phyloP scores from a whole-genome alignment of 2,329 filamentous ascomycete genomes.

The Xylariaceae sp. region DNA sequence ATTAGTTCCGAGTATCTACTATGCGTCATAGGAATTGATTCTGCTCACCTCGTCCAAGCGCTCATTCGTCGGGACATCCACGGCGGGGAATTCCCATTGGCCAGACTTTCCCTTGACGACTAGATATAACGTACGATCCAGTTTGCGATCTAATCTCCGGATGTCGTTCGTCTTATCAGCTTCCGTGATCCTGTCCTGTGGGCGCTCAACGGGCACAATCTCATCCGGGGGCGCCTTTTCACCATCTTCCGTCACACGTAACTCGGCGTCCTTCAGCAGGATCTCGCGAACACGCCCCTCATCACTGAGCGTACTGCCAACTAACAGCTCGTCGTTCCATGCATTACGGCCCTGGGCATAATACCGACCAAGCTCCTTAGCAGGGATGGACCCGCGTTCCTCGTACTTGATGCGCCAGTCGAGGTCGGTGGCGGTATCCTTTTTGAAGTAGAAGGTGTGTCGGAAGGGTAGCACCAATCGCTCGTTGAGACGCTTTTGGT shows the following conservation, averaged over 20 bases:
- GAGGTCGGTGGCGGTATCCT: conserved; percentile 72
- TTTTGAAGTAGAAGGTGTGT: conserved; percentile 91
- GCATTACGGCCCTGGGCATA: conserved; percentile 61
- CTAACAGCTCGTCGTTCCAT: conserved; percentile 88
- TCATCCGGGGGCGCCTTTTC: conserved; percentile 54
- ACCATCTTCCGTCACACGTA: conserved; percentile 53
- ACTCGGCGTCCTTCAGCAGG: conserved; percentile 70
- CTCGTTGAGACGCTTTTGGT: conserved; percentile 95
- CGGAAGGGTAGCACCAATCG: conserved; percentile 82
- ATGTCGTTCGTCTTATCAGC: conserved; percentile 72
- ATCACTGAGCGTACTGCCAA: conserved; percentile 64
- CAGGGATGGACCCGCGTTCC: conserved; percentile 66
- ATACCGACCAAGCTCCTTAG: conserved; percentile 82
- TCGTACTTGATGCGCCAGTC: conserved; percentile 86
- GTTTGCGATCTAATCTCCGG: conserved; percentile 69
- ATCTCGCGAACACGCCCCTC: conserved; percentile 61
- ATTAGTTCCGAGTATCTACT: conserved; percentile 16
- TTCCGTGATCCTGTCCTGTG: conserved; percentile 65
- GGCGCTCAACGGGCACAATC: conserved; percentile 64
- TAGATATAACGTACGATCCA: conserved; percentile 82
- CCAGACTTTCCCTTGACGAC: conserved; percentile 69
- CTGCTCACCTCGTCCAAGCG: conserved; percentile 72
- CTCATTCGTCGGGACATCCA: conserved; percentile 63
- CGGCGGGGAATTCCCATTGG: conserved; percentile 77
- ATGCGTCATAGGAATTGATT: neutral